These are phyloP conservation scores for Dentipellis fragilis DNA, from an alignment of 768 basidiomycete genomes.

Conservation along the genomic window DNA sequence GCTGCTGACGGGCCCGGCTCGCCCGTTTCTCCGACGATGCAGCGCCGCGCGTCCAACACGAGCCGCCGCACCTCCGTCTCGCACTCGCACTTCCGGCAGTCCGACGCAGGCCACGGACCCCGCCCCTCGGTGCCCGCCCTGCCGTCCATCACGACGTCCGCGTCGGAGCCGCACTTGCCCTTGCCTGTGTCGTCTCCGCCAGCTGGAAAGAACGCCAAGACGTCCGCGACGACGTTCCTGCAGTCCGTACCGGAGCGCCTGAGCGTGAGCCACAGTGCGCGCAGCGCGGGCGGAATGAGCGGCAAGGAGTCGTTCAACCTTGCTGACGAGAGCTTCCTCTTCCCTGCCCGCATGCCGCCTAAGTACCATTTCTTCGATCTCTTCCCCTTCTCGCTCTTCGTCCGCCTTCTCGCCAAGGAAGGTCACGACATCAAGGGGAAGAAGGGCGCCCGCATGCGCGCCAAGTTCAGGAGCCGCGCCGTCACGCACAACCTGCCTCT, in stretches of 20 bases:
- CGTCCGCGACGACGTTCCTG: slow-evolving; percentile 2
- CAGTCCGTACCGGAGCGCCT: slow-evolving; percentile 2
- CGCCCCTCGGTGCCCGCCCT: background rate
- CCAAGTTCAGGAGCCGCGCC: slow-evolving; percentile 33
- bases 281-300: background rate
- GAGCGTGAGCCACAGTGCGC: slow-evolving; percentile 2
- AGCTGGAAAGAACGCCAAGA: background rate
- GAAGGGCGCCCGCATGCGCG: slow-evolving; percentile 45
- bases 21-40: background rate
- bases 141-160: background rate
- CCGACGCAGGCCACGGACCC: background rate
- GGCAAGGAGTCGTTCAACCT: slow-evolving; percentile 15
- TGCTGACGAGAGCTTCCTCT: slow-evolving; percentile 35
- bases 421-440: slow-evolving; percentile 51
- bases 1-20: slow-evolving; percentile 2
- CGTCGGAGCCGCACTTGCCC: slow-evolving; percentile 7
- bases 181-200: slow-evolving; percentile 7
- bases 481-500: slow-evolving; percentile 53
- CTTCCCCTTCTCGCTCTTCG: slow-evolving; percentile 60
- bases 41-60: background rate
- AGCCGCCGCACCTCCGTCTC: background rate
- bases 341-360: slow-evolving; percentile 49
- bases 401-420: slow-evolving; percentile 32
- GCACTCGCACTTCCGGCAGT: background rate
- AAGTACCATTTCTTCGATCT: slow-evolving; percentile 52